Evolutionary conservation across 495 filamentous ascomycete genomes (phyloP).

Genomic region (Trichoderma reesei): DNA sequence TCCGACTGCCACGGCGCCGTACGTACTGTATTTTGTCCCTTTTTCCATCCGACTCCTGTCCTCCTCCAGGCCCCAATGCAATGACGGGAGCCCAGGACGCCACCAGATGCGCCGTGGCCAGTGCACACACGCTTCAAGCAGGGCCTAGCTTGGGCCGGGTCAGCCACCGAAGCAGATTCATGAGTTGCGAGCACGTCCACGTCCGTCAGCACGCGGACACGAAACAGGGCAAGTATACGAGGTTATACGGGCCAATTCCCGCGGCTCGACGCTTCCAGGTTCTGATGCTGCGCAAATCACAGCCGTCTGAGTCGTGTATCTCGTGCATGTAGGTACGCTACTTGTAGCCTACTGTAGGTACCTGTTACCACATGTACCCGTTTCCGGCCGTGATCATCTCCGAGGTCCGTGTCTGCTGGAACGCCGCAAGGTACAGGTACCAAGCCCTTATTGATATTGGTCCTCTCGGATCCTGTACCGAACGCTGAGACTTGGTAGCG

Average conservation of each 20-base stretch:
- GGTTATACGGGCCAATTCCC: neutral
- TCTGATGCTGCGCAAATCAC: neutral
- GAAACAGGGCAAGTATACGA: neutral
- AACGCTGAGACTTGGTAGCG: no score
- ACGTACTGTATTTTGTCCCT: no score
- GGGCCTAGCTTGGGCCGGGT: neutral
- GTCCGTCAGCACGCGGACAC: neutral
- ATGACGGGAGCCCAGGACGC: constrained; percentile 3
- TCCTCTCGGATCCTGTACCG: no score
- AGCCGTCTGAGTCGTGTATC: neutral
- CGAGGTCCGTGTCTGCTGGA: no score
- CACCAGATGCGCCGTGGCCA: constrained; percentile 4
- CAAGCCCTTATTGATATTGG: no score
- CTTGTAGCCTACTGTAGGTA: neutral
- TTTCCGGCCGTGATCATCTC: no score
- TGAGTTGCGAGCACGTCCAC: neutral
- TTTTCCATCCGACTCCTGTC: no score
- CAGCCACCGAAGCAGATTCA: neutral
- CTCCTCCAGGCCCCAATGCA: neutral
- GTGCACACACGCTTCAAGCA: neutral
- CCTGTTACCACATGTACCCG: neutral
- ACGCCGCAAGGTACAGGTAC: no score
- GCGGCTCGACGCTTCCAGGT: no score
- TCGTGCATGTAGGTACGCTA: neutral
- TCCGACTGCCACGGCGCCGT: no score